Percentiles rank a stretch among this genome's conserved stretches.
These are phyloP conservation scores for Rhizopogon salebrosus DNA, from an alignment of 768 basidiomycete genomes.

Conservation along the genomic window DNA sequence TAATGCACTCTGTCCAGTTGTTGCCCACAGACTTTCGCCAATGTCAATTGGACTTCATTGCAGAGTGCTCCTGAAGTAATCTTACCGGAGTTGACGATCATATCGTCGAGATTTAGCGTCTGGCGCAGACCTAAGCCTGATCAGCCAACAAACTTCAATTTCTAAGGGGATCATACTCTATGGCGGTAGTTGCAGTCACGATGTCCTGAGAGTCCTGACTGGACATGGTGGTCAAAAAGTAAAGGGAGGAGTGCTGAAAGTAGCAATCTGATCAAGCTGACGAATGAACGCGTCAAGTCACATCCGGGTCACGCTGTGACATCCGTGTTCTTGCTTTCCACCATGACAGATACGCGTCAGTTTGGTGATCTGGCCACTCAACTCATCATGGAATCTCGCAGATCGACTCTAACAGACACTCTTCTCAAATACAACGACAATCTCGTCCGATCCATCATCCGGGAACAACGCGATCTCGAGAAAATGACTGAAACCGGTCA, in stretches of 20 bases:
- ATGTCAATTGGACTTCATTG: neutral
- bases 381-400: conserved; percentile 80
- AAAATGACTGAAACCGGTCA: conserved; percentile 41
- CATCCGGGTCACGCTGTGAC: conserved; percentile 8
- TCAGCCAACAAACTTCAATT: conserved; percentile 3
- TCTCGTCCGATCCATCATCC: conserved; percentile 78
- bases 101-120: conserved; percentile 89
- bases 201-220: conserved; percentile 42
- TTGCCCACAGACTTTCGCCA: conserved; percentile 82
- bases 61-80: conserved; percentile 3
- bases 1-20: conserved; percentile 84
- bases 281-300: conserved; percentile 6
- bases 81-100: conserved; percentile 89
- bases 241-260: neutral
- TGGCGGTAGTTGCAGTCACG: conserved; percentile 38
- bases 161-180: conserved; percentile 25
- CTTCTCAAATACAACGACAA: conserved; percentile 90
- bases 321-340: neutral
- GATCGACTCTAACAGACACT: conserved; percentile 78
- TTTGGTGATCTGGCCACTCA: conserved; percentile 85
- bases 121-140: conserved; percentile 48
- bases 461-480: conserved; percentile 90
- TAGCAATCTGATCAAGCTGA: conserved; percentile 4
- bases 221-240: conserved; percentile 18
- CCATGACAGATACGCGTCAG: conserved; percentile 52